These are phyloP conservation scores for Acanthamoeba castellanii DNA, from an alignment of 208 protist genomes.

Conservation along the genomic window DNA sequence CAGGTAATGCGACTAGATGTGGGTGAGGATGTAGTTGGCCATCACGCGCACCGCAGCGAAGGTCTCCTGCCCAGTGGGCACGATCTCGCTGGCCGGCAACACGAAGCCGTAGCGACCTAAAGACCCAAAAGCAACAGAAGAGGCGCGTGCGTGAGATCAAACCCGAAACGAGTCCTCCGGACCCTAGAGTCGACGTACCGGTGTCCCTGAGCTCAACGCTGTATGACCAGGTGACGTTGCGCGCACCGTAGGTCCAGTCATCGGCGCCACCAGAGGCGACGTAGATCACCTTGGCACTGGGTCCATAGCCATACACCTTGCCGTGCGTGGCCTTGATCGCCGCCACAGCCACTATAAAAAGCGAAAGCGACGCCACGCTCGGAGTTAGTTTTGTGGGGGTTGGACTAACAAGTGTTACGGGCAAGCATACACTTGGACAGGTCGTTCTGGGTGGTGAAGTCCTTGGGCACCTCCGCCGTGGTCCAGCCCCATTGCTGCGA, in stretches of 20 bases:
- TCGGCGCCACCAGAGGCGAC: constrained; percentile 45
- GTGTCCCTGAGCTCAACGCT: constrained; percentile 77
- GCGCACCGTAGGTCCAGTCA: constrained; percentile 74
- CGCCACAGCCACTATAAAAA: not conserved
- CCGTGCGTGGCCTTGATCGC: constrained; percentile 6
- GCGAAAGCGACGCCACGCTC: not conserved
- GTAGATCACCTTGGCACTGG: not conserved
- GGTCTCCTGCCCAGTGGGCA: constrained; percentile 73
- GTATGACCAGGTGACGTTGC: not conserved
- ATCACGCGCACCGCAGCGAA: constrained; percentile 17
- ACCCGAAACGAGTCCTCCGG: no score
- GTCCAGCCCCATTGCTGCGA: not conserved
- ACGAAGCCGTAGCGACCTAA: constrained; percentile 55
- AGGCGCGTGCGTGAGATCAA: not conserved
- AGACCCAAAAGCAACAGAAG: not conserved
- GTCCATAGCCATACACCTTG: not conserved
- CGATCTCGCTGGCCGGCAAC: constrained; percentile 74
- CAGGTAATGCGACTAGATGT: no score
- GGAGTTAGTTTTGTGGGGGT: no score
- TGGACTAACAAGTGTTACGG: no score
- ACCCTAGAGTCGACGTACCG: not conserved
- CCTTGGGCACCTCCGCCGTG: not conserved
- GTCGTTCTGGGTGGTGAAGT: constrained; percentile 5
- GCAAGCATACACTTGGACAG: not conserved
- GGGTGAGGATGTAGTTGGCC: not conserved